These are phyloP conservation scores for Paxillus involutus DNA, from an alignment of 768 basidiomycete species.

Conservation along the genomic window DNA sequence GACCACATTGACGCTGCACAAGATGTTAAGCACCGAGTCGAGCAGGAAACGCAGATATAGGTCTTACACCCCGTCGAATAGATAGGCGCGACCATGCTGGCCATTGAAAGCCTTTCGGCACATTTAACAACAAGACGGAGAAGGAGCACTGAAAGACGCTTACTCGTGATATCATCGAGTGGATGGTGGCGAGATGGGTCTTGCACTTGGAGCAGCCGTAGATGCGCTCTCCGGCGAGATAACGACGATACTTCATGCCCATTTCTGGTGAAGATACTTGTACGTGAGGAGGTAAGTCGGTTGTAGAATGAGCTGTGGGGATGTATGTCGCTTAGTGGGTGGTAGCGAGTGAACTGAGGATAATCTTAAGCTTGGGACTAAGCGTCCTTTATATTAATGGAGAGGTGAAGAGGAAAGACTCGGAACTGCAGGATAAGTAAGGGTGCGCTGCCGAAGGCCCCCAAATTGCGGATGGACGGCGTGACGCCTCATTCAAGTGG, in stretches of 20 bases:
- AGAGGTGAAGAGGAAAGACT: slow-evolving; percentile 11
- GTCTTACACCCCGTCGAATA: slow-evolving; percentile 91
- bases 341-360: neutral
- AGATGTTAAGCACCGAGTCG: slow-evolving; percentile 6
- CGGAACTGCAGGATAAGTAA: slow-evolving; percentile 6
- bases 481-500: slow-evolving; percentile 21
- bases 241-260: slow-evolving; percentile 90
- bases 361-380: neutral
- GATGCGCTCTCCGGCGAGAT: slow-evolving; percentile 81
- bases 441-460: slow-evolving; percentile 5
- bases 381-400: slow-evolving; percentile 26
- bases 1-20: slow-evolving; percentile 80
- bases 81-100: slow-evolving; percentile 92
- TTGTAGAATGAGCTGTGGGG: neutral
- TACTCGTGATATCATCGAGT: slow-evolving; percentile 88
- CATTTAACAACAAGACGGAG: slow-evolving; percentile 10
- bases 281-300: neutral
- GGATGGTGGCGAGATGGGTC: slow-evolving; percentile 89
- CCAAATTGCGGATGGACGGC: slow-evolving; percentile 23
- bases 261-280: slow-evolving; percentile 38
- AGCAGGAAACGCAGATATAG: slow-evolving; percentile 14
- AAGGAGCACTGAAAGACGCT: slow-evolving; percentile 23
- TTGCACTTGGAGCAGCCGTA: slow-evolving; percentile 86
- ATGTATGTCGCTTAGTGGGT: slow-evolving; percentile 2
- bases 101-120: slow-evolving; percentile 86